A percentile compares a stretch with the other conserved stretches of the same genome.
Evolutionary conservation across 2,329 filamentous ascomycete species (phyloP).

Genomic region (Arthrobotrys iridis): DNA sequence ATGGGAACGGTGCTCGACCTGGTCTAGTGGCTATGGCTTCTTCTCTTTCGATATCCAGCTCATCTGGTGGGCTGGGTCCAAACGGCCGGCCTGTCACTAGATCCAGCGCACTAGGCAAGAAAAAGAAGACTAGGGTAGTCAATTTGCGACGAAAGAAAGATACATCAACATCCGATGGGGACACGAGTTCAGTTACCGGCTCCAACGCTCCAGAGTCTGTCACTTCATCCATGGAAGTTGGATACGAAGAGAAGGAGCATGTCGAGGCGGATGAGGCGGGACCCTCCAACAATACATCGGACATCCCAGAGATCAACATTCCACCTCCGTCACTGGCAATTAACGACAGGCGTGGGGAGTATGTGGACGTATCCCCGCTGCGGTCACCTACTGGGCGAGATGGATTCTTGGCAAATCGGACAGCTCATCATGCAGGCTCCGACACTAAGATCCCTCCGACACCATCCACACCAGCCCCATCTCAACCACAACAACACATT

Average conservation of each 20-base stretch:
- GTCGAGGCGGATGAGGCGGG: slow-evolving; percentile 35
- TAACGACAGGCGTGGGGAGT: slow-evolving; percentile 41
- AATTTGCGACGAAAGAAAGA: slow-evolving; percentile 75
- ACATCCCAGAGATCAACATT: slow-evolving; percentile 55
- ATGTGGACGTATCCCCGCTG: slow-evolving; percentile 48
- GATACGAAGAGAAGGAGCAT: slow-evolving; percentile 60
- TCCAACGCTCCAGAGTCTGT: slow-evolving; percentile 56
- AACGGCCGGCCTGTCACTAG: slow-evolving; percentile 63
- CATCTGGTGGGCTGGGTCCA: slow-evolving; percentile 48
- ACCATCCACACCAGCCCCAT: slow-evolving; percentile 31
- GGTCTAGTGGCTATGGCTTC: slow-evolving; percentile 52
- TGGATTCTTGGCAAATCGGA: slow-evolving; percentile 51
- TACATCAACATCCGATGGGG: slow-evolving; percentile 33
- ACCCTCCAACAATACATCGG: slow-evolving; percentile 25
- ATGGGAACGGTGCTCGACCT: slow-evolving; percentile 72
- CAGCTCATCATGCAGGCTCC: slow-evolving; percentile 55
- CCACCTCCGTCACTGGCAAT: slow-evolving; percentile 31
- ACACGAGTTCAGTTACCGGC: slow-evolving; percentile 38
- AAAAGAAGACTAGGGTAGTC: slow-evolving; percentile 80
- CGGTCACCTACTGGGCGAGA: slow-evolving; percentile 52
- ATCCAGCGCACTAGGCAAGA: slow-evolving; percentile 74
- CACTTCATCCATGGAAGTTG: slow-evolving; percentile 71
- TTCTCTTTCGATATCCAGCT: slow-evolving; percentile 47
- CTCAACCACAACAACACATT: slow-evolving; percentile 37
- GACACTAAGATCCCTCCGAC: slow-evolving; percentile 54